Conservation (phyloP, 2,329 filamentous ascomycete genomes). For the Penicillium sp. region DNA sequence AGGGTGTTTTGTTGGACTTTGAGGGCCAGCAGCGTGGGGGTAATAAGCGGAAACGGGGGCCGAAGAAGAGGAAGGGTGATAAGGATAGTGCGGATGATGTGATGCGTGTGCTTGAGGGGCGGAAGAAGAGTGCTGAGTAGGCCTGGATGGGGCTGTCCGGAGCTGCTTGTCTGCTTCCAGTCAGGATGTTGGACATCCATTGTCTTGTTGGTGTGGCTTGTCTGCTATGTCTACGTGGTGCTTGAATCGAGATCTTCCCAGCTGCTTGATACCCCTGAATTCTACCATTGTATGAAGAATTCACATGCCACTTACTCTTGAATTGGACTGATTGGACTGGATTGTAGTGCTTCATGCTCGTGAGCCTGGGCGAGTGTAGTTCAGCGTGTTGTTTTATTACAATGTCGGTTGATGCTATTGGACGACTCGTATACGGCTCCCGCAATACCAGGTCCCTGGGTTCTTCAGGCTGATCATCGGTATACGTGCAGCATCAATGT, state of each 20-base stretch:
- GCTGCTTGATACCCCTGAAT: not conserved
- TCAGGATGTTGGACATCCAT: too few species aligned
- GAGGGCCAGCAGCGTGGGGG: slow-evolving; percentile 31
- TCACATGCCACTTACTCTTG: not conserved
- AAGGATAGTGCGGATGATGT: slow-evolving; percentile 75
- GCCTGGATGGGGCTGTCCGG: not conserved
- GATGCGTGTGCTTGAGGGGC: slow-evolving; percentile 71
- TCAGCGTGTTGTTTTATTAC: not conserved
- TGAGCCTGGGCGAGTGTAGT: not conserved
- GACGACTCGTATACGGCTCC: not conserved
- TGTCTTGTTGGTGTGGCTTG: too few species aligned
- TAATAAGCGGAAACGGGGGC: slow-evolving; percentile 56
- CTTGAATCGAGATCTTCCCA: not conserved
- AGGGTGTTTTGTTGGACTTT: slow-evolving; percentile 62
- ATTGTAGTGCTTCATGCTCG: not conserved
- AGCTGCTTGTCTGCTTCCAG: not conserved
- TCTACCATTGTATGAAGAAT: too few species aligned
- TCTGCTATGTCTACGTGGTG: not conserved
- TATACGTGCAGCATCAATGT: not conserved
- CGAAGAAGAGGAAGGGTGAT: slow-evolving; percentile 55
- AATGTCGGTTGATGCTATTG: not conserved
- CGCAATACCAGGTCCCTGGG: not conserved
- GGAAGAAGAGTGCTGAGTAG: slow-evolving; percentile 45
- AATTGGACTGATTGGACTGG: not conserved
- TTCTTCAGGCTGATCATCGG: not conserved